Evolutionary conservation across 2,329 filamentous ascomycete species (phyloP).

Genomic region (Akanthomyces uredinophilus): DNA sequence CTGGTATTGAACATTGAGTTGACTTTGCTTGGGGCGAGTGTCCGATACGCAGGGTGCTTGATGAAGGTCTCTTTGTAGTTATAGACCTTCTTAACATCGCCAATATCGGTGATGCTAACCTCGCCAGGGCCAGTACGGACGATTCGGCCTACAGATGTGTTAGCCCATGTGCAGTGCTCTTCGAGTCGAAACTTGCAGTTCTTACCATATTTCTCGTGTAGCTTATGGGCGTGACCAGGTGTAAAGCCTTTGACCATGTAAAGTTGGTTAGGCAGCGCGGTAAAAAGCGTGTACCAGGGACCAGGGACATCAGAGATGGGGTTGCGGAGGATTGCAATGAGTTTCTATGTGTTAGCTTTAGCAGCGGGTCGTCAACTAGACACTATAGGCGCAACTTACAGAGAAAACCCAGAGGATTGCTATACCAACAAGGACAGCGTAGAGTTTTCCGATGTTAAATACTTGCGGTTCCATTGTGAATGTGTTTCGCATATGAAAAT

Average conservation of each 20-base stretch:
- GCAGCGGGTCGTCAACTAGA: neutral
- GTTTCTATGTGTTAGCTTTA: neutral
- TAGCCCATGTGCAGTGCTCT: neutral
- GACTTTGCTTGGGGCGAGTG: conserved; percentile 17
- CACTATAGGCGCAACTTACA: neutral
- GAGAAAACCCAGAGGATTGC: conserved; percentile 1
- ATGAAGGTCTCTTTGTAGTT: conserved; percentile 21
- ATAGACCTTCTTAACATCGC: conserved; percentile 29
- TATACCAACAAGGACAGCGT: neutral
- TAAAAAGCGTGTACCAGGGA: conserved; percentile 24
- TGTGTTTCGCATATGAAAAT: neutral
- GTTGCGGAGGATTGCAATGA: conserved; percentile 2
- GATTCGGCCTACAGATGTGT: conserved; percentile 19
- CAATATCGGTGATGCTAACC: conserved; percentile 21
- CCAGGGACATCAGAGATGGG: conserved; percentile 20
- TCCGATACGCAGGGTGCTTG: conserved; percentile 23
- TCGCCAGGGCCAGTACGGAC: conserved; percentile 24
- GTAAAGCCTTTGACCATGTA: conserved; percentile 17
- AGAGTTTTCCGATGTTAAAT: neutral
- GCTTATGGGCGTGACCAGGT: conserved; percentile 19
- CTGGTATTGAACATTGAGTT: conserved; percentile 34
- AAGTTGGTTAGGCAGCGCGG: conserved; percentile 18
- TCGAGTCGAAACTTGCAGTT: neutral
- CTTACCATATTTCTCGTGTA: conserved; percentile 23
- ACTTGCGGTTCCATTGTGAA: conserved; percentile 5